These are phyloP conservation scores for Annulohypoxylon stygium DNA, from an alignment of 495 filamentous ascomycete genomes.

Conservation along the genomic window DNA sequence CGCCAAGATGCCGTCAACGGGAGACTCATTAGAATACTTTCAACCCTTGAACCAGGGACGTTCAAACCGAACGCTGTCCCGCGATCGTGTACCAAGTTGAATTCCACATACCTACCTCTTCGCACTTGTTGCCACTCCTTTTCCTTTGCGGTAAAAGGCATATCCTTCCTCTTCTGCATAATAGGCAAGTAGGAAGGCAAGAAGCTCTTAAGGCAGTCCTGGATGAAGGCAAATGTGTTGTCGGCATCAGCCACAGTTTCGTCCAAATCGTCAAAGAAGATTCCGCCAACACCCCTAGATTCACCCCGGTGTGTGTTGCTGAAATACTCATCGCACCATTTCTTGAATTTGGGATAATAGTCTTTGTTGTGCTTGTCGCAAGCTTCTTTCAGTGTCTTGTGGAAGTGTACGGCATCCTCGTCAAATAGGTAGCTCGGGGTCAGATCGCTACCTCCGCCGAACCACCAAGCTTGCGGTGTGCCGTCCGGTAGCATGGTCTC, in stretches of 20 bases:
- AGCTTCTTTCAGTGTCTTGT: constrained; percentile 88
- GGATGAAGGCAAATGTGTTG: constrained; percentile 90
- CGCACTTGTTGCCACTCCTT: constrained; percentile 98
- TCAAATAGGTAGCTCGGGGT: constrained; percentile 96
- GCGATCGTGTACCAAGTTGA: constrained; percentile 97
- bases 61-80: constrained; percentile 95
- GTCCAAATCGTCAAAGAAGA: constrained; percentile 99
- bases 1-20: constrained; percentile 93
- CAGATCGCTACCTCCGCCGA: constrained; percentile 93
- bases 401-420: constrained; percentile 97
- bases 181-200: constrained; percentile 93
- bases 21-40: constrained; percentile 97
- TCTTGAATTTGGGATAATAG: constrained; percentile 96
- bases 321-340: constrained; percentile 99
- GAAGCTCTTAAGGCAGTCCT: constrained; percentile 86
- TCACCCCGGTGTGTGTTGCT: constrained; percentile 90
- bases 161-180: constrained; percentile 86
- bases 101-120: constrained; percentile 94
- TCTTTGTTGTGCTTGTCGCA: constrained; percentile 93
- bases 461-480: constrained; percentile 91
- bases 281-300: constrained; percentile 90
- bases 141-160: constrained; percentile 85
- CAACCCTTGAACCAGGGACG: constrained; percentile 89
- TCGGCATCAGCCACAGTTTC: constrained; percentile 83
- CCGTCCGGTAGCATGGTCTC: constrained; percentile 87